These are phyloP conservation scores for Phaeosphaeriaceae sp. DNA, from an alignment of 2,329 filamentous ascomycete species.

Conservation along the genomic window DNA sequence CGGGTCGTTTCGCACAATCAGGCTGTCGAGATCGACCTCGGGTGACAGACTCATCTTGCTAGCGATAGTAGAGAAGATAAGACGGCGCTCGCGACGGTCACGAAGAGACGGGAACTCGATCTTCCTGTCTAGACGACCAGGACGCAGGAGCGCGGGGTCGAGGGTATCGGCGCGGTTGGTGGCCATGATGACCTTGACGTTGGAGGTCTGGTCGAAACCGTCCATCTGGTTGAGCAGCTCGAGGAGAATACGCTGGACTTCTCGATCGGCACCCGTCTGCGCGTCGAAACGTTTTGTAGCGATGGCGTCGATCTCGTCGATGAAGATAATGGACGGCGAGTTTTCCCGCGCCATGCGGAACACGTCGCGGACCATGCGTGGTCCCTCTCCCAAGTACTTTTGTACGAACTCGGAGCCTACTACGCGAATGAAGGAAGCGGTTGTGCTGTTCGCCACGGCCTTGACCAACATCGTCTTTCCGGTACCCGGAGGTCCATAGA, in stretches of 20 bases:
- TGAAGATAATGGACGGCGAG: slow-evolving; percentile 98
- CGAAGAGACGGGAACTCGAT: slow-evolving; percentile 97
- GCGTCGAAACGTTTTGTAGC: slow-evolving; percentile 99
- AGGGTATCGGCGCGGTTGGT: slow-evolving; percentile 98
- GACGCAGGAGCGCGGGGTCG: slow-evolving; percentile 91
- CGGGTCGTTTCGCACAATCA: slow-evolving; percentile 97
- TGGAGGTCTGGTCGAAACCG: slow-evolving; percentile 97
- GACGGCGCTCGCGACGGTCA: slow-evolving; percentile 89
- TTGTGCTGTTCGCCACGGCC: slow-evolving; percentile 97
- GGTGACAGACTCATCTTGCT: slow-evolving; percentile 96
- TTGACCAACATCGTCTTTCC: slow-evolving; percentile 99
- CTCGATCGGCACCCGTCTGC: slow-evolving; percentile 95
- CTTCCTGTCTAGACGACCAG: slow-evolving; percentile 94
- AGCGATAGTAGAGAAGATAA: slow-evolving; percentile 98
- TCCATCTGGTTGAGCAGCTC: slow-evolving; percentile 99
- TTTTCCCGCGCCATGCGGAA: slow-evolving; percentile 99
- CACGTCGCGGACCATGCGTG: slow-evolving; percentile 98
- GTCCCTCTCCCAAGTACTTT: slow-evolving; percentile 97
- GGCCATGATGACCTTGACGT: slow-evolving; percentile 99
- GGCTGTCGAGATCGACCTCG: slow-evolving; percentile 92
- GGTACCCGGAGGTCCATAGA: slow-evolving; percentile 95
- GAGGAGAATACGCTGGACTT: slow-evolving; percentile 97
- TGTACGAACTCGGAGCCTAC: slow-evolving; percentile 99
- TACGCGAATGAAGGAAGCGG: slow-evolving; percentile 96
- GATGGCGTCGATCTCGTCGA: slow-evolving; percentile 98